Base-by-base conservation (phyloP, 192 early-diverging fungal genomes). In the Fimicolochytrium jonesii region DNA sequence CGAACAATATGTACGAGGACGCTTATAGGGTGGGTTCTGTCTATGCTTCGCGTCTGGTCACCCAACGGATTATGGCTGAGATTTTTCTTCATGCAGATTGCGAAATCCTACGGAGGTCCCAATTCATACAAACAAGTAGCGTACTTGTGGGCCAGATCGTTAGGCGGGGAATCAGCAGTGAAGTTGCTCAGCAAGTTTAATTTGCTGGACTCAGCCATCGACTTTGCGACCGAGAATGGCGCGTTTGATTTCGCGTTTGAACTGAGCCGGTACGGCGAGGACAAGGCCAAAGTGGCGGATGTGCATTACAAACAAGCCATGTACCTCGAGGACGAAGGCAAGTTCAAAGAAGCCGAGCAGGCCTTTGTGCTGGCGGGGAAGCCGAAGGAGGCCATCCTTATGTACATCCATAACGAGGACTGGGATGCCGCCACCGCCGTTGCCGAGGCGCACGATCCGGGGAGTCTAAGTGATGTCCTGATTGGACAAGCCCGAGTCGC, bases 371-470 rank as follows among this genome's bases (percentile, higher is more conserved):
- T 80, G 4, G 69, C 70, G 9, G 89, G 88, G 2, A 80, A 80
- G 39, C 84, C 81, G 17, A 77, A 79, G 36, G 88, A 91, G 42
- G 88, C 88, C 1, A 79, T 91, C 25, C 47, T 78, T 7, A 85
- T 87, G 57, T 90, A 85, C 56, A 83, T 86, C 58, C 84, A 86
- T 71, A 83, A 85, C 45, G 84, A 86, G 66, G 72, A 85, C 61
- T 86, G 84, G 84, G 76, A 80, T 11, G 73, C 72, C 33, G 82
- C 84, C 39, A 51, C 83, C n/a, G 18, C 62, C 6, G 82, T 86
- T 10, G 84, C 84, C 2, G 84, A 86, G 56, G 68, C 74, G 10
- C 72, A 85, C 47, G 84, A 86, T 44, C 76, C 82, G 0, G 56
- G 37, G 28, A 76, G 71, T 41, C 76, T 81, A 11, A 55, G 68